phyloP scores from a whole-genome alignment of 225 moss, liverwort and hornwort species.

The Pseudoscleropodium purum region DNA sequence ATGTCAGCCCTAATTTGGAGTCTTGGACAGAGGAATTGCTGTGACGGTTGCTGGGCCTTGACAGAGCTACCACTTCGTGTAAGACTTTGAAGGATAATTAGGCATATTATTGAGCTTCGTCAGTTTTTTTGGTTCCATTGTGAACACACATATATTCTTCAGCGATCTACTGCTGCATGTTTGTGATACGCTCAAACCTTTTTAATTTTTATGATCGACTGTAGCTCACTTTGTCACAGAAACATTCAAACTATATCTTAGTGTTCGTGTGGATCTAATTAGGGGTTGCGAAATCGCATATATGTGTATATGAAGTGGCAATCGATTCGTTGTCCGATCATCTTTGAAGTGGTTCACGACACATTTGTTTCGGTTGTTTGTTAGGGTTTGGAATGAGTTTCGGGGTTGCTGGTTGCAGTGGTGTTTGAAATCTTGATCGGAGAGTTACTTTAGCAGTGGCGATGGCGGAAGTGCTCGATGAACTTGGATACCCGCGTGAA shows the following conservation, averaged over 20 bases:
- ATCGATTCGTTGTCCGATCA: not conserved
- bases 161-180: not conserved
- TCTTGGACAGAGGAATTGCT: not conserved
- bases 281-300: not conserved
- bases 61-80: not conserved
- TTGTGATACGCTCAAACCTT: not conserved
- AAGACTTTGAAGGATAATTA: not conserved
- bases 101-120: not conserved
- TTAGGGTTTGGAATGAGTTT: not conserved
- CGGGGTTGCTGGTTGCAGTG: not conserved
- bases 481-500: conserved; percentile 11
- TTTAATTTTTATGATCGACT: not conserved
- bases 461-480: conserved; percentile 23
- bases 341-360: not conserved
- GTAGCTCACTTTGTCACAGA: not conserved
- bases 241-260: not conserved
- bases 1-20: not conserved
- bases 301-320: not conserved
- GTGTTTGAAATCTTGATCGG: not conserved
- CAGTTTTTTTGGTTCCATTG: not conserved
- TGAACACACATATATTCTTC: not conserved
- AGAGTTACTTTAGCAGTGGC: not conserved
- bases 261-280: not conserved
- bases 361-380: not conserved
- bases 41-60: not conserved